Conservation (phyloP, 306 rosid genomes). For the Trifolium subterraneum region DNA sequence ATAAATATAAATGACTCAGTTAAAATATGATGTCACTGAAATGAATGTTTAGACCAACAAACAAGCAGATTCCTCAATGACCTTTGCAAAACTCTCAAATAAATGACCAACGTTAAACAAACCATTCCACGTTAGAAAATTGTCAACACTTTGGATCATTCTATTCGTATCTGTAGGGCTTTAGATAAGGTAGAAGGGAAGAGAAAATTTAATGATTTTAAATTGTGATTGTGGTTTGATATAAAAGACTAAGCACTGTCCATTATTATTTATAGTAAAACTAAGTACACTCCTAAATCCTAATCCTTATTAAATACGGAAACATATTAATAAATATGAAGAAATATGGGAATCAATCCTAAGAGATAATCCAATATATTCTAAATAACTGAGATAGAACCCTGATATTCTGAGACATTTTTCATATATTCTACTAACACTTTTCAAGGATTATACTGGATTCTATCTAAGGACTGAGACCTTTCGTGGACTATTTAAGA, state of each 20-base stretch:
- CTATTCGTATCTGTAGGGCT: not conserved
- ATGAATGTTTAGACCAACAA: constrained; percentile 36
- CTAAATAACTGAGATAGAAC: not conserved
- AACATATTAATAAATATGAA: not conserved
- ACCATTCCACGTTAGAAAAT: not conserved
- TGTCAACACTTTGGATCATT: constrained; percentile 1
- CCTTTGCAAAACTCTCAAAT: constrained; percentile 28
- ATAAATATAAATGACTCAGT: constrained; percentile 31
- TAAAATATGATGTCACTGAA: constrained; percentile 34
- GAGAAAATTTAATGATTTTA: not conserved
- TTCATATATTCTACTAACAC: not conserved
- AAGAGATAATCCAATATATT: not conserved
- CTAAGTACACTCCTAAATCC: not conserved
- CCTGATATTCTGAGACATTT: not conserved
- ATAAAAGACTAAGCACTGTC: not conserved
- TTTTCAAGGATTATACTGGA: too few species aligned
- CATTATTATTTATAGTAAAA: not conserved
- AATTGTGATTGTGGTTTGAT: not conserved
- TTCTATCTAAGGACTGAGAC: not conserved
- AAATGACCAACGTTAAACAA: constrained; percentile 12
- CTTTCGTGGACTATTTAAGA: constrained; percentile 11
- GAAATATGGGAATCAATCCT: not conserved
- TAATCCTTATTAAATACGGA: constrained; percentile 2
- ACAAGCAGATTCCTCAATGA: constrained; percentile 16
- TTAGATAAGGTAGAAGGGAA: not conserved